These are phyloP conservation scores for Beauveria medogensis DNA, from an alignment of 2,329 filamentous ascomycete genomes.

Conservation along the genomic window DNA sequence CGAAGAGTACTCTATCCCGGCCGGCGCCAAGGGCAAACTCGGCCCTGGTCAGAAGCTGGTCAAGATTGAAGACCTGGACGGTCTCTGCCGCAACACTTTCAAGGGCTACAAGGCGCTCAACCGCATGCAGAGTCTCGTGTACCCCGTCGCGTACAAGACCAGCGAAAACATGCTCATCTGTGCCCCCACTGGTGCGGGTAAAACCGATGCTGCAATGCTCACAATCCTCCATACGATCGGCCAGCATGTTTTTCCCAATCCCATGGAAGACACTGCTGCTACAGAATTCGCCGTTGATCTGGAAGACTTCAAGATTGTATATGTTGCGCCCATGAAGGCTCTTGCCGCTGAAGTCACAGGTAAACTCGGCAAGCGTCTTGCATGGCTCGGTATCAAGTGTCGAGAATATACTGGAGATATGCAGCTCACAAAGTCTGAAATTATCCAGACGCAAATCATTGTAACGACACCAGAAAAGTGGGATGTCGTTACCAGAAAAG, in stretches of 20 bases:
- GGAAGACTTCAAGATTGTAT: constrained; percentile 96
- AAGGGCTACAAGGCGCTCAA: constrained; percentile 89
- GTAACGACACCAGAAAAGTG: constrained; percentile 98
- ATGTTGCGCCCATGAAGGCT: constrained; percentile 98
- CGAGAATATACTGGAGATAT: constrained; percentile 96
- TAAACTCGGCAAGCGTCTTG: constrained; percentile 82
- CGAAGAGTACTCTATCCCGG: constrained; percentile 83
- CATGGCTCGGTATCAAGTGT: constrained; percentile 87
- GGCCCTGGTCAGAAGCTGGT: constrained; percentile 68
- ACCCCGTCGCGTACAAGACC: constrained; percentile 89
- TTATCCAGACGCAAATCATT: constrained; percentile 93
- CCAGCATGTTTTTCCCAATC: constrained; percentile 75
- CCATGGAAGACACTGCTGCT: constrained; percentile 62
- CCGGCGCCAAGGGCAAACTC: constrained; percentile 67
- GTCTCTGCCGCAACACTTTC: constrained; percentile 84
- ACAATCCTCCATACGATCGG: constrained; percentile 86
- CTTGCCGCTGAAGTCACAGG: constrained; percentile 93
- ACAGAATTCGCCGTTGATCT: constrained; percentile 74
- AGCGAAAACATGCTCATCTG: constrained; percentile 99
- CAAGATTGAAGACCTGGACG: constrained; percentile 74
- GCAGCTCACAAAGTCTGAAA: constrained; percentile 95
- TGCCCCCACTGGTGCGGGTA: constrained; percentile 95
- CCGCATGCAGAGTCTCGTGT: constrained; percentile 95
- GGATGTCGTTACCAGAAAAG: constrained; percentile 97
- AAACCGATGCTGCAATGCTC: constrained; percentile 97